A percentile compares a stretch with the other conserved stretches of the same genome.
Conservation (phyloP, 345 rosid genomes). For the Garcia nutans region DNA sequence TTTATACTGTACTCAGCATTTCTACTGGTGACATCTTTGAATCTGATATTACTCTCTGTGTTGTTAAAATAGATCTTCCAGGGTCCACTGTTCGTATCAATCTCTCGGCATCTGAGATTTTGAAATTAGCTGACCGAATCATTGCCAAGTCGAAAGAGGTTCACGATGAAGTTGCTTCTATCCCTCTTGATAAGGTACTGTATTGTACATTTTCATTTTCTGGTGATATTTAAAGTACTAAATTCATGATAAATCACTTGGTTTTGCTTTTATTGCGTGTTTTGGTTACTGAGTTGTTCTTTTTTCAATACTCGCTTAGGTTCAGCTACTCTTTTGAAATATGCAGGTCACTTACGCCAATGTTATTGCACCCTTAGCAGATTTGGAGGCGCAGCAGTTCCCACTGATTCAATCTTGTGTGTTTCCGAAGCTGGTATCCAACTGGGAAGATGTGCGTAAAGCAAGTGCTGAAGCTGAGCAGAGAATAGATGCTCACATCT, state of each 20-base stretch:
- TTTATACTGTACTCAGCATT: too few species aligned
- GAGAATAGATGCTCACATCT: conserved; percentile 61
- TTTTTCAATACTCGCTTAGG: not conserved
- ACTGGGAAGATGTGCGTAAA: conserved; percentile 55
- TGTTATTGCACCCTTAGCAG: conserved; percentile 66
- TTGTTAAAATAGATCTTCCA: conserved; percentile 53
- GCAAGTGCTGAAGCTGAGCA: conserved; percentile 83
- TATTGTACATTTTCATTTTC: not conserved
- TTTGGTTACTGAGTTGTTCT: not conserved
- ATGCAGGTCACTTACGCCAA: conserved; percentile 72
- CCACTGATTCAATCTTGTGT: conserved; percentile 75
- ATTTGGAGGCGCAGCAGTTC: conserved; percentile 70
- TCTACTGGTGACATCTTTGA: not conserved
- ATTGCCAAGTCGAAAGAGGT: conserved; percentile 65
- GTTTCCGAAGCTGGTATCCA: conserved; percentile 66
- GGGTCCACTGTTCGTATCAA: conserved; percentile 61
- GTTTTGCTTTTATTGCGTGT: not conserved
- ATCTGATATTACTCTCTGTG: not conserved
- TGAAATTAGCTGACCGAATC: conserved; percentile 60
- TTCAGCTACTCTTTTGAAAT: conserved; percentile 11
- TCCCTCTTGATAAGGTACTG: conserved; percentile 74
- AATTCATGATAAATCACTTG: not conserved
- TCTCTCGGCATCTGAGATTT: conserved; percentile 70
- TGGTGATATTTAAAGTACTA: not conserved
- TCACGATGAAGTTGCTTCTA: conserved; percentile 69